A percentile compares a stretch with the other conserved stretches of the same genome.
Conservation (phyloP, 2,329 filamentous ascomycete species). For the Neofusicoccum cordaticola region DNA sequence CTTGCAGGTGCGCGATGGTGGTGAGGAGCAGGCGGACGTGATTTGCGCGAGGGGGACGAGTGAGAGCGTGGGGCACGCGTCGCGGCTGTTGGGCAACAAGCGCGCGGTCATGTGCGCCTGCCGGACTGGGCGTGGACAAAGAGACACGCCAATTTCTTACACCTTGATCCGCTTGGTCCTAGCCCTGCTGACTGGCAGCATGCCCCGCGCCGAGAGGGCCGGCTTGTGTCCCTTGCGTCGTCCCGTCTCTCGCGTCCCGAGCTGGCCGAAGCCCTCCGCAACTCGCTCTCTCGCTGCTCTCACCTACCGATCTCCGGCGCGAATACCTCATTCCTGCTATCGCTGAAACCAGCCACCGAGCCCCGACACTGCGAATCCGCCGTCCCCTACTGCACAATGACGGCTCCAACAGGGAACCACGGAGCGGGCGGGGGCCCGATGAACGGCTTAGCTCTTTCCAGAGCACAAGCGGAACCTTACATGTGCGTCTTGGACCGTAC, state of each 20-base stretch:
- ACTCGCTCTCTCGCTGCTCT: background rate
- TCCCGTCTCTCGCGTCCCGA: background rate
- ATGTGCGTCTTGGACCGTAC: too few relatives aligned
- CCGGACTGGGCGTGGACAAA: background rate
- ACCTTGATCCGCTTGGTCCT: too few relatives aligned
- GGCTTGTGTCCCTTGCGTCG: too few relatives aligned
- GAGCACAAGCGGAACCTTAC: too few relatives aligned
- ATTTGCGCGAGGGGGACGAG: background rate
- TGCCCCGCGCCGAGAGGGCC: too few relatives aligned
- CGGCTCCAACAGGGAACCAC: background rate
- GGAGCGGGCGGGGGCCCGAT: background rate
- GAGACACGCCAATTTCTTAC: background rate
- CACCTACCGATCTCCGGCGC: too few relatives aligned
- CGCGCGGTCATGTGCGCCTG: background rate
- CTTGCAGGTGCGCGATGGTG: background rate
- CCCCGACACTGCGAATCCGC: background rate
- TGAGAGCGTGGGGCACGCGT: background rate
- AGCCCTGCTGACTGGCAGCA: too few relatives aligned
- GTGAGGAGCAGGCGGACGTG: background rate
- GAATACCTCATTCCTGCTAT: too few relatives aligned
- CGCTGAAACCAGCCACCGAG: too few relatives aligned
- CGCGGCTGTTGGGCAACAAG: background rate
- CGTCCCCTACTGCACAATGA: background rate
- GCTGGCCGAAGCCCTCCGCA: background rate
- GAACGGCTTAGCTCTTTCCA: too few relatives aligned